Evolutionary conservation across 1,284 basidiomycete genomes (phyloP).

Genomic region (Ceratobasidium sp.): DNA sequence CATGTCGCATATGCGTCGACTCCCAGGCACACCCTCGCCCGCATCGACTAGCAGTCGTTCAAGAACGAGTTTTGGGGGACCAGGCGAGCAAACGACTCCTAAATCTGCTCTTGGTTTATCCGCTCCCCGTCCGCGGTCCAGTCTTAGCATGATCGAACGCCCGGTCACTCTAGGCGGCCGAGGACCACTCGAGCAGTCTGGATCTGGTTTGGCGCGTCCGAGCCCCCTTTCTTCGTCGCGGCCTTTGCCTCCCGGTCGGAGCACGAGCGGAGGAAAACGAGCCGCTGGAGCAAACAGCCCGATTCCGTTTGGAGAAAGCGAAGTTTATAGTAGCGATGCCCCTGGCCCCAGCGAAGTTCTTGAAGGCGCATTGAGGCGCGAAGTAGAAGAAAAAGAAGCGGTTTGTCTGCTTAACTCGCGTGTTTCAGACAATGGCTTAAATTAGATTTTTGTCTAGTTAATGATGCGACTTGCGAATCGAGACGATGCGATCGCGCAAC

Average conservation of each 20-base stretch:
- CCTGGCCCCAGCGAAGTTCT: slow-evolving; percentile 55
- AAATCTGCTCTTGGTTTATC: slow-evolving; percentile 1
- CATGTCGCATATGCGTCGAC: slow-evolving; percentile 30
- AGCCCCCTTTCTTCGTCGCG: slow-evolving; percentile 22
- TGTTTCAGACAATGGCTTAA: slow-evolving; percentile 28
- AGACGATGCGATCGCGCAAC: slow-evolving; percentile 65
- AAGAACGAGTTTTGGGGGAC: slow-evolving; percentile 5
- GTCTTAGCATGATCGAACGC: slow-evolving; percentile 11
- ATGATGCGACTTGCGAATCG: slow-evolving; percentile 75
- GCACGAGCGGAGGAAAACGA: slow-evolving; percentile 7
- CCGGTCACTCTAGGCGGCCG: not conserved
- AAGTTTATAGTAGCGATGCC: slow-evolving; percentile 23
- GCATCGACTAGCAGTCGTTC: slow-evolving; percentile 4
- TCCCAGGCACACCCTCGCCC: slow-evolving; percentile 1
- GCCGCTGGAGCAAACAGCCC: slow-evolving; percentile 2
- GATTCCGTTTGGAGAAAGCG: slow-evolving; percentile 2
- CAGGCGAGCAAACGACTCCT: slow-evolving; percentile 3
- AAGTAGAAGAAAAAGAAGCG: slow-evolving; percentile 79
- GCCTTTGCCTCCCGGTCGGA: slow-evolving; percentile 41
- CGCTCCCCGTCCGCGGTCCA: slow-evolving; percentile 8
- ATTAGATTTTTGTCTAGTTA: slow-evolving; percentile 56
- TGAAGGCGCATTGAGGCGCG: slow-evolving; percentile 66
- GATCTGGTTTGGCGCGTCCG: slow-evolving; percentile 3
- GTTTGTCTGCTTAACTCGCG: slow-evolving; percentile 52
- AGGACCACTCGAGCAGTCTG: slow-evolving; percentile 2